Evolutionary conservation across 331 rosid species (phyloP).

Genomic region (Quercus lobata): DNA sequence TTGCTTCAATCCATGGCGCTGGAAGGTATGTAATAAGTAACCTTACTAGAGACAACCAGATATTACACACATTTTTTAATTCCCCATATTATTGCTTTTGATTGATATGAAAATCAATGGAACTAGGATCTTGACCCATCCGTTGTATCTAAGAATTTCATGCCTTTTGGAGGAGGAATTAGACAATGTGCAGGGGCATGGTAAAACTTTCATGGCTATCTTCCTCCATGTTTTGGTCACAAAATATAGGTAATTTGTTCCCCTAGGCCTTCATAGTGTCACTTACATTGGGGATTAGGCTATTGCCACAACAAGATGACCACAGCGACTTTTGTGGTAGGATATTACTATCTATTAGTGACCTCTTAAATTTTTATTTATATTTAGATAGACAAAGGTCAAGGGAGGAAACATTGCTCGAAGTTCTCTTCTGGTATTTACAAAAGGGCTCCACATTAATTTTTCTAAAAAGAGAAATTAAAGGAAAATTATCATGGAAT

Average conservation of each 20-base stretch:
- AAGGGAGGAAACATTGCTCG: slow-evolving; percentile 8
- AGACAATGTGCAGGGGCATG: slow-evolving; percentile 47
- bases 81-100: too few species aligned
- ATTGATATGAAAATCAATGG: too few species aligned
- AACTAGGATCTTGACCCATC: slow-evolving; percentile 22
- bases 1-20: slow-evolving; percentile 16
- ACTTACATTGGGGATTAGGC: too few species aligned
- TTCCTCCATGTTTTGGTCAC: slow-evolving; percentile 16
- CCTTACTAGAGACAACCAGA: background rate
- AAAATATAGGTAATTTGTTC: background rate
- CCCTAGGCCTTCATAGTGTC: too few species aligned
- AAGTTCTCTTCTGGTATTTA: background rate
- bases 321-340: too few species aligned
- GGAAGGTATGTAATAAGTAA: background rate
- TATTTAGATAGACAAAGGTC: background rate
- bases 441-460: slow-evolving; percentile 3
- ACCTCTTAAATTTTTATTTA: background rate
- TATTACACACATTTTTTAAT: too few species aligned
- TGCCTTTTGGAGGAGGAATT: slow-evolving; percentile 48
- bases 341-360: too few species aligned
- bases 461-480: background rate
- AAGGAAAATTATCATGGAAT: too few species aligned
- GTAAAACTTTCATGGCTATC: background rate
- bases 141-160: slow-evolving; percentile 34
- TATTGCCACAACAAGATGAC: too few species aligned